Base-by-base conservation (phyloP, 768 basidiomycete genomes). In the Hygrocybe punicea region DNA sequence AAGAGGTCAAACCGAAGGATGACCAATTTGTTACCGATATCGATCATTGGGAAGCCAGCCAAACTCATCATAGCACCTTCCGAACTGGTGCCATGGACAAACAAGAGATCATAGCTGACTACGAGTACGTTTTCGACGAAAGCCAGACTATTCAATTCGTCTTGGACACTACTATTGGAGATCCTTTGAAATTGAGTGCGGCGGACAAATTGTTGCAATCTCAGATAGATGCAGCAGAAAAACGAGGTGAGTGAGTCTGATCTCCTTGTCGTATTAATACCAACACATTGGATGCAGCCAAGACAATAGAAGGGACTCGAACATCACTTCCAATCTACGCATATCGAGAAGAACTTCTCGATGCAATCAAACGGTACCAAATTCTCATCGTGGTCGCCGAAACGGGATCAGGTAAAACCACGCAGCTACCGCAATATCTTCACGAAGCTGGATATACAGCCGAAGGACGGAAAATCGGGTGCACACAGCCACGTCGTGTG, bases 121-220 rank as follows among this genome's bases (percentile, higher is more conserved):
- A 96, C 65, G 96, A 98, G 57, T 99, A 94, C 69, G 96, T 99
- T 46, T 98, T 99, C 65, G 97, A 99, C 70, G 97, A 98, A 71
- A 91, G 85, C 65, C 96, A 97, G 73, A 93, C 93, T 19, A 98
- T 99, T 69, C 81, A 91, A 68, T 99, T 96, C 73, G 87, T 96
- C 67, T 85, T 93, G 84, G 94, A 94, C 59, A 75, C 81, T 49
- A 81, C 86, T 7, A 69, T 91, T 64, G 82, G 82, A 53, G 88
- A 88, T 4, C 80, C 82, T 59, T 78, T 82, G 11, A 81, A 70
- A 46, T 81, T 97, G 82, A 89, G 84, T 59, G 85, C 89, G 10
- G 90, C 92, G 58, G 94, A 98, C 60, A 89, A 84, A 66, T 76
- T 92, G 19, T 74, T 99, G 16, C 84, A 95, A 66, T 79, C 83